Percentiles rank a stretch among this genome's conserved stretches.
These are phyloP conservation scores for Monosporozyma siamensis DNA, from an alignment of 805 yeast species.

Conservation along the genomic window DNA sequence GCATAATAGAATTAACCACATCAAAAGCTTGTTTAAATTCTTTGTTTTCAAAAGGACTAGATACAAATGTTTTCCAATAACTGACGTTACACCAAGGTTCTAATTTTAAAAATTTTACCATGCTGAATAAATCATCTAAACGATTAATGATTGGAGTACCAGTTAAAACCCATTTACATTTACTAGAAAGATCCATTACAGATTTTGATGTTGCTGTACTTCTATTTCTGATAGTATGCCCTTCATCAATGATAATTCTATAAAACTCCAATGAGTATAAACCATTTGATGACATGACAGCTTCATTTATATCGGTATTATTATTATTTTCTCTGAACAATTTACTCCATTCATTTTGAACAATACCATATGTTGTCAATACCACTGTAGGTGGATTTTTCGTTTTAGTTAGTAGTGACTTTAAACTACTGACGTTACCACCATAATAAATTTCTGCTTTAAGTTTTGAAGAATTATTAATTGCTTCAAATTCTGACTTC, in stretches of 20 bases:
- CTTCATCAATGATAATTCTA: conserved; percentile 79
- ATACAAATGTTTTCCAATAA: conserved; percentile 80
- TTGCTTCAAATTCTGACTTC: conserved; percentile 67
- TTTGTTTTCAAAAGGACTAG: conserved; percentile 71
- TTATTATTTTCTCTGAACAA: conserved; percentile 22
- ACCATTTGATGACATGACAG: conserved; percentile 35
- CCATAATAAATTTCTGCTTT: conserved; percentile 69
- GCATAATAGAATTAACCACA: conserved; percentile 75
- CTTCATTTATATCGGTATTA: conserved; percentile 3
- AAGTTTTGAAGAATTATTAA: conserved; percentile 38
- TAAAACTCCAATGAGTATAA: conserved; percentile 65
- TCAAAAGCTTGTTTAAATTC: conserved; percentile 64
- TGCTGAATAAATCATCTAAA: conserved; percentile 75
- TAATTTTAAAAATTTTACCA: conserved; percentile 63
- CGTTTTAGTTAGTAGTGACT: conserved; percentile 33
- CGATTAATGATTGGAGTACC: conserved; percentile 91
- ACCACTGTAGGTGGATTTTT: conserved; percentile 55
- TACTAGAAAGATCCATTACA: conserved; percentile 52
- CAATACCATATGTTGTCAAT: conserved; percentile 81
- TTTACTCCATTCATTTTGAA: conserved; percentile 63
- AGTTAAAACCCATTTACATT: conserved; percentile 74
- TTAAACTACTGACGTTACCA: conserved; percentile 45
- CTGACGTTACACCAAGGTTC: conserved; percentile 85
- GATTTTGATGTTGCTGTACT: conserved; percentile 73
- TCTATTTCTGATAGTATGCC: conserved; percentile 78